Percentiles rank a stretch among this genome's conserved stretches.
These are phyloP conservation scores for Leishmania guyanensis DNA, from an alignment of 208 protist species.

Conservation along the genomic window DNA sequence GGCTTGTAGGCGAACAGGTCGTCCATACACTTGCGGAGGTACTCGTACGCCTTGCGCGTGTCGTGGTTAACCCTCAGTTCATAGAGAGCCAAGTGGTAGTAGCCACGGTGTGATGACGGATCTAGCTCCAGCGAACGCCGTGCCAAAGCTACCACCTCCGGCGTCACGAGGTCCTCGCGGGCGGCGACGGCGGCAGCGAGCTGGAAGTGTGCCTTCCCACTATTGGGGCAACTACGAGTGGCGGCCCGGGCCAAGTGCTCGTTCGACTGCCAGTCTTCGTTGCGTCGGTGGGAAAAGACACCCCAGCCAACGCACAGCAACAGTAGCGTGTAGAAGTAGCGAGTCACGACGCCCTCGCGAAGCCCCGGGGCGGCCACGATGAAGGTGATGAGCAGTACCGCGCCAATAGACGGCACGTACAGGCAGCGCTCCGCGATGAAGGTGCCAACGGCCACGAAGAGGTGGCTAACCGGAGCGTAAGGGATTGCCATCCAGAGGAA, in stretches of 20 bases:
- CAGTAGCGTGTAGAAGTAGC: conserved; percentile 22
- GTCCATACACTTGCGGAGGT: conserved; percentile 38
- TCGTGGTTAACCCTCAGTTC: conserved; percentile 34
- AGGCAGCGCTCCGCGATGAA: conserved; percentile 89
- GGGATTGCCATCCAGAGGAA: conserved; percentile 77
- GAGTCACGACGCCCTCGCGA: conserved; percentile 1
- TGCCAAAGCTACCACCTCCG: conserved; percentile 33
- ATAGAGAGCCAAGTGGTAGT: conserved; percentile 48
- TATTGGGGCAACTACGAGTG: conserved; percentile 49
- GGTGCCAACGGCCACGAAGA: conserved; percentile 83
- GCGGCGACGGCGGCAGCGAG: conserved; percentile 29
- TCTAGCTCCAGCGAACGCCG: conserved; percentile 41
- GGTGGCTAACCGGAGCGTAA: conserved; percentile 78
- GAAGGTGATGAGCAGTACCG: conserved; percentile 31
- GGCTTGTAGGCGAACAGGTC: conserved; percentile 23
- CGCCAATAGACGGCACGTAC: conserved; percentile 69
- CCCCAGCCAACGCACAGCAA: conserved; percentile 38
- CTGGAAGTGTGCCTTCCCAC: conserved; percentile 49
- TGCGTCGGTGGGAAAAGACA: conserved; percentile 37
- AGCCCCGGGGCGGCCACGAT: conserved; percentile 19
- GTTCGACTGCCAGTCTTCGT: conserved; percentile 50
- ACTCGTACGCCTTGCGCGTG: conserved; percentile 23
- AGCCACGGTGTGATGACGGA: conserved; percentile 23
- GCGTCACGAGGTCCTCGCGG: conserved; percentile 18
- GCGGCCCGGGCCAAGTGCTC: conserved; percentile 46